phyloP scores from a whole-genome alignment of 2,329 filamentous ascomycete species.

The Nakataea oryzae region DNA sequence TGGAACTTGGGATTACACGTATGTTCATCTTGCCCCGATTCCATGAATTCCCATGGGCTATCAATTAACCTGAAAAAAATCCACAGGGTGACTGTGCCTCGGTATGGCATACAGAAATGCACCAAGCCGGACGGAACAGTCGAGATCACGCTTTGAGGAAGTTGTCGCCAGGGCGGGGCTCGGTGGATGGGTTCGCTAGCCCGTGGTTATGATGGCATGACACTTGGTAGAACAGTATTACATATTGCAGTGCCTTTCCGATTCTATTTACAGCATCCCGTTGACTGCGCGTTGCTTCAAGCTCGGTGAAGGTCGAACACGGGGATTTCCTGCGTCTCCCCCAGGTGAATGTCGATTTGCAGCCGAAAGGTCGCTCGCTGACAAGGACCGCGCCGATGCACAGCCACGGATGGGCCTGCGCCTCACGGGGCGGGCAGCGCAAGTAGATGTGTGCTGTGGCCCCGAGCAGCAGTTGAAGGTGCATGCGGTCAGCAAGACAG shows the following conservation, averaged over 20 bases:
- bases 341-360: too few species aligned
- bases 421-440: too few species aligned
- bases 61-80: not conserved
- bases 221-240: not conserved
- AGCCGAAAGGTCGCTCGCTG: not conserved
- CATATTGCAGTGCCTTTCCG: not conserved
- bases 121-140: constrained; percentile 1
- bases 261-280: not conserved
- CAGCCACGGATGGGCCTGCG: not conserved
- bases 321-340: not conserved
- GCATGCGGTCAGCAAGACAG: too few species aligned
- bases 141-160: not conserved
- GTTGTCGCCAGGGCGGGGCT: not conserved
- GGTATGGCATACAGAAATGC: not conserved
- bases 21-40: not conserved
- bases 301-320: not conserved
- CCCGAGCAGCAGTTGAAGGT: too few species aligned
- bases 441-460: too few species aligned
- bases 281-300: not conserved
- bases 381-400: not conserved
- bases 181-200: not conserved
- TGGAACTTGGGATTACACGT: constrained; percentile 1
- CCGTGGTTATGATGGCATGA: not conserved
- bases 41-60: not conserved
- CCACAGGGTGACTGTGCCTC: not conserved